A percentile compares a stretch with the other conserved stretches of the same genome.
Evolutionary conservation across 2,329 filamentous ascomycete genomes (phyloP).

Genomic region (Stachybotrys chartarum): DNA sequence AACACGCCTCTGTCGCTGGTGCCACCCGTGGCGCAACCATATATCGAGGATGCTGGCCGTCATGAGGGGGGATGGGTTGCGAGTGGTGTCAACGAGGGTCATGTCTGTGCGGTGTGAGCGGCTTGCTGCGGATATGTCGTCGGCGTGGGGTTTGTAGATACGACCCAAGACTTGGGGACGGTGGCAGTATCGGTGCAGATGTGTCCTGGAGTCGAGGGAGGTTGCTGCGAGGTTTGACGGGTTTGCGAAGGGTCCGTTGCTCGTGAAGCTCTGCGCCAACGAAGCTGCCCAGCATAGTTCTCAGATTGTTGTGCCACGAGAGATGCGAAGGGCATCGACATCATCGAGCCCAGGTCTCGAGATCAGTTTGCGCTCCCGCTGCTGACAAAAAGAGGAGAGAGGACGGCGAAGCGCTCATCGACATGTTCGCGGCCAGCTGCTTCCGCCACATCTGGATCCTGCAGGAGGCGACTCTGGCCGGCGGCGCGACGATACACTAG

Average conservation of each 20-base stretch:
- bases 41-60: no score
- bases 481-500: not conserved
- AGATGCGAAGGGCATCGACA: not conserved
- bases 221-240: no score
- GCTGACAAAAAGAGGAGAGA: not conserved
- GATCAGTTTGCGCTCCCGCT: not conserved
- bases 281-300: not conserved
- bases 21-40: no score
- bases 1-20: no score
- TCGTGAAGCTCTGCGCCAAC: not conserved
- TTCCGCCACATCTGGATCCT: not conserved
- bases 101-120: no score
- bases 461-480: not conserved
- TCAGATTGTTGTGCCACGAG: not conserved
- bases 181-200: no score
- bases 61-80: no score
- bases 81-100: no score
- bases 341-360: not conserved
- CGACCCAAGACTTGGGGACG: no score
- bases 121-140: no score
- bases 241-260: not conserved
- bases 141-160: no score
- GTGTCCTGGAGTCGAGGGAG: no score
- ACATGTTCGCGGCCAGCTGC: not conserved
- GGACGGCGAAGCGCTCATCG: not conserved